phyloP scores from a whole-genome alignment of 108 stramenopile species.

The Skeletonema costatum region DNA sequence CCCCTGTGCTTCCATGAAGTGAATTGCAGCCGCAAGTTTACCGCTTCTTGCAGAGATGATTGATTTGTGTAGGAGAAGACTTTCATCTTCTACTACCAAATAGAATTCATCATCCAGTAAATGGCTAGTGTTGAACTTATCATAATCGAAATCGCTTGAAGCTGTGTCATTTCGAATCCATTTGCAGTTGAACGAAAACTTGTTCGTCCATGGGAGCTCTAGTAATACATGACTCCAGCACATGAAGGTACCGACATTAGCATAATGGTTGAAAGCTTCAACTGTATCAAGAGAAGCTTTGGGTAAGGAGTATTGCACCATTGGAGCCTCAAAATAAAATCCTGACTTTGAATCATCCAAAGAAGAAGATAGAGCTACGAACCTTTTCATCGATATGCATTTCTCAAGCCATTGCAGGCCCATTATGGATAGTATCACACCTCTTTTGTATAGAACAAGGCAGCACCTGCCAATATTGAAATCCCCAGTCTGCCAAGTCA shows the following conservation, averaged over 20 bases:
- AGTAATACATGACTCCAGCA: conserved; percentile 36
- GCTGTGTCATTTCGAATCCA: conserved; percentile 3
- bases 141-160: neutral
- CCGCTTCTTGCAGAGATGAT: conserved; percentile 63
- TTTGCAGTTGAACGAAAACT: conserved; percentile 14
- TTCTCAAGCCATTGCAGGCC: conserved; percentile 34
- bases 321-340: conserved; percentile 6
- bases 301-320: conserved; percentile 10
- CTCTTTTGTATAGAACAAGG: conserved; percentile 27
- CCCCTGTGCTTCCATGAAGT: conserved; percentile 56
- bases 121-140: neutral
- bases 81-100: conserved; percentile 45
- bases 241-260: conserved; percentile 10
- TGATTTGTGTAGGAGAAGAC: conserved; percentile 53
- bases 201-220: conserved; percentile 11
- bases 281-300: neutral
- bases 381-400: neutral
- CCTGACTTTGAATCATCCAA: neutral
- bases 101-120: conserved; percentile 39
- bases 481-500: conserved; percentile 9
- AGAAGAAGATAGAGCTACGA: neutral
- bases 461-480: conserved; percentile 7
- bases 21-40: conserved; percentile 77
- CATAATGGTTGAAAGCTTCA: neutral
- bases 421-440: conserved; percentile 11